phyloP scores from a whole-genome alignment of 2,329 filamentous ascomycete species.

The Penicillium sp. region DNA sequence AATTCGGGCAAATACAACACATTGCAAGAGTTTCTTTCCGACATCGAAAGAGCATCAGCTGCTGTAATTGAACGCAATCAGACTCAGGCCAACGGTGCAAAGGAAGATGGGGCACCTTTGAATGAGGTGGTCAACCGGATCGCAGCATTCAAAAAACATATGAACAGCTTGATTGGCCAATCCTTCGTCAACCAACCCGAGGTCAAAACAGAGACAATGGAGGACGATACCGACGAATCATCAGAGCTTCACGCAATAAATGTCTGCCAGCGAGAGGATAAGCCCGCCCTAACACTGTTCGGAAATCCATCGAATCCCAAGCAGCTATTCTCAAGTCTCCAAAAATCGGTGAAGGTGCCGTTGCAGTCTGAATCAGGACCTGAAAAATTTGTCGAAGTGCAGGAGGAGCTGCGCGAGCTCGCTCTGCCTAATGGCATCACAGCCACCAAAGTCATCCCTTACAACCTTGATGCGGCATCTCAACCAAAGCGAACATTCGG shows the following conservation, averaged over 20 bases:
- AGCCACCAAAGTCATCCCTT: constrained; percentile 64
- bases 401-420: constrained; percentile 59
- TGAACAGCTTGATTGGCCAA: constrained; percentile 62
- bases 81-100: constrained; percentile 29
- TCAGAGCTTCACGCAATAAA: constrained; percentile 36
- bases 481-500: constrained; percentile 43
- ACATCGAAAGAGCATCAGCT: constrained; percentile 43
- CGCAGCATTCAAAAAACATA: constrained; percentile 60
- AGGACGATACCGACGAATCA: constrained; percentile 35
- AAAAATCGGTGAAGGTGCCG: constrained; percentile 47
- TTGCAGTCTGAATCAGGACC: constrained; percentile 39
- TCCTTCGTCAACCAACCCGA: constrained; percentile 53
- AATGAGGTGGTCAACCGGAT: constrained; percentile 48
- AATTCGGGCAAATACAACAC: constrained; percentile 40
- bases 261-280: constrained; percentile 51
- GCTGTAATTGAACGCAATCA: constrained; percentile 41
- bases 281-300: constrained; percentile 70
- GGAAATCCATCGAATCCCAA: constrained; percentile 72
- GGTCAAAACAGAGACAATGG: constrained; percentile 37
- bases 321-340: constrained; percentile 84
- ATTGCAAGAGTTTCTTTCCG: constrained; percentile 44
- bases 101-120: constrained; percentile 29
- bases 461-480: constrained; percentile 36
- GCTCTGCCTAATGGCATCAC: constrained; percentile 73
- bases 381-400: constrained; percentile 41